Percentiles rank a stretch among this genome's conserved stretches.
These are phyloP conservation scores for Saccharomycopsis fibuligera DNA, from an alignment of 805 yeast genomes.

Conservation along the genomic window DNA sequence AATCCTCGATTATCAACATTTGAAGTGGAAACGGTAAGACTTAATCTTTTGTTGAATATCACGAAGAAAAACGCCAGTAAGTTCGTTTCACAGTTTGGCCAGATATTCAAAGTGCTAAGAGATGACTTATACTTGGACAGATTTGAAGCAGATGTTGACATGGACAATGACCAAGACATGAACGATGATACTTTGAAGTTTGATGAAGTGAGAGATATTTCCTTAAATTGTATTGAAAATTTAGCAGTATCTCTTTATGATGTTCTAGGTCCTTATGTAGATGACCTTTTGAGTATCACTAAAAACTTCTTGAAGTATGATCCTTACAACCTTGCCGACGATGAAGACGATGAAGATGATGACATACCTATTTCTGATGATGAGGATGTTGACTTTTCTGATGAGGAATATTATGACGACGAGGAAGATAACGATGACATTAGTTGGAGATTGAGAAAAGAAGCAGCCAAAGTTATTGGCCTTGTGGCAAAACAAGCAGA, in stretches of 20 bases:
- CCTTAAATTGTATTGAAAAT: constrained; percentile 15
- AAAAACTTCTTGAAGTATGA: constrained; percentile 16
- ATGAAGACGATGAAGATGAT: constrained; percentile 9
- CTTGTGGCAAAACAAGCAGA: neutral
- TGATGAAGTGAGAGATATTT: constrained; percentile 17
- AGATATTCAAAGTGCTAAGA: constrained; percentile 10
- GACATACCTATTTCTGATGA: no score
- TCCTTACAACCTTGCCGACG: constrained; percentile 12
- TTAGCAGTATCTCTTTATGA: neutral
- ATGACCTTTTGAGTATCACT: neutral
- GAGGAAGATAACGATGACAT: constrained; percentile 16
- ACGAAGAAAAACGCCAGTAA: constrained; percentile 1
- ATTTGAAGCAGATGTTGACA: neutral
- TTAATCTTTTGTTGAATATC: constrained; percentile 12
- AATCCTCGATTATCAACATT: constrained; percentile 3
- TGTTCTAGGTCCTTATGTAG: neutral
- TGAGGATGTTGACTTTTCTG: constrained; percentile 15
- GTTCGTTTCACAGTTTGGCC: constrained; percentile 5
- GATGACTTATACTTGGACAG: constrained; percentile 10
- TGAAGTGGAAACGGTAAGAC: constrained; percentile 11
- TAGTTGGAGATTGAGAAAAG: constrained; percentile 19
- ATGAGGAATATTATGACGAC: constrained; percentile 10
- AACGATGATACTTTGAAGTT: constrained; percentile 13
- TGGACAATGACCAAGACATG: constrained; percentile 4
- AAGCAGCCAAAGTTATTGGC: constrained; percentile 13